Evolutionary conservation across 1,139 yeast genomes (phyloP), one percentile per base, ranked within the genome.

Genomic region (Yamadazyma taylorii): DNA sequence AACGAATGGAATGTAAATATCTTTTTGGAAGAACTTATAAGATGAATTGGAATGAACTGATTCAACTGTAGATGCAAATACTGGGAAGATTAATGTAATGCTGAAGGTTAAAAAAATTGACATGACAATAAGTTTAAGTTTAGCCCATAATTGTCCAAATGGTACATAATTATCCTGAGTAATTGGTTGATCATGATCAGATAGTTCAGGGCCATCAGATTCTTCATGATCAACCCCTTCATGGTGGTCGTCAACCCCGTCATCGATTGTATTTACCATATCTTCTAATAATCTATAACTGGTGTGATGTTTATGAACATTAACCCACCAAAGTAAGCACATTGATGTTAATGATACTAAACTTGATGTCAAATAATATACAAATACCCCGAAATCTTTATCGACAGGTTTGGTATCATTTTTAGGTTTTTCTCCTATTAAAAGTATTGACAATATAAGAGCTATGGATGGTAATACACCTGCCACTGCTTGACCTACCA

Each of bases 401-500:
- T 67, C 68, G 15, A 64, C 60, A 32, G 60, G 52, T n/a, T 49
- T 40, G 11, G 45, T 38, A 1, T 51, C 53, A 3, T 45, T 47
- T 7, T 46, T 41, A 5, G 42, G 39, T 12, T 51, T 50, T 11
- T 56, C 58, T 6, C 76, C 77, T 3, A 75, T 57, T 28, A 78
- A 46, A 30, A 83, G 73, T 10, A 69, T 61, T 1, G 90, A 78
- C 1, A 78, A 36, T 34, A 90, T 80, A 37, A 89, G 67, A 0
- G 95, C 84, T 12, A 84, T 60, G 0, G 96, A 80, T 1, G 97
- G 97, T 35, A 90, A 65, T 0, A 90, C 95, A 1, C 97, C 97
- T 0, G 97, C 89, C 11, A 90, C 68, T 0, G 96, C 96, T 59
- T 92, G 96, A 1, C 98, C 98, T 5, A 89, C 89, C 85, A 92